These are phyloP conservation scores for Deinandra increscens DNA, from an alignment of 129 eudicot genomes.

Conservation along the genomic window DNA sequence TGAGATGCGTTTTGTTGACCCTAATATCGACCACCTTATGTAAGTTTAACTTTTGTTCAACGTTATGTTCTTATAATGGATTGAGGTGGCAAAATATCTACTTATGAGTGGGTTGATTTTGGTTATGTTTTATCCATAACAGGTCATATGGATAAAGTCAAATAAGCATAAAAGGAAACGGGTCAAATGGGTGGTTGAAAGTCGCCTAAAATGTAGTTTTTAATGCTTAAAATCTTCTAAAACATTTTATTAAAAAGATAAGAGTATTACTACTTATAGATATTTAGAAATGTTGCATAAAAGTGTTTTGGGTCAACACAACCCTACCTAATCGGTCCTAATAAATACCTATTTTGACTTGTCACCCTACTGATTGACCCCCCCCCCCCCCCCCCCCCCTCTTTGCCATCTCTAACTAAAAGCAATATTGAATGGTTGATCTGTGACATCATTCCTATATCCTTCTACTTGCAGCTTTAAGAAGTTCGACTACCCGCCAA, in stretches of 20 bases:
- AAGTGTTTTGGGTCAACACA: too few species aligned
- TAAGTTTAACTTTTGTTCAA: conserved; percentile 32
- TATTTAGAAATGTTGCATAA: too few species aligned
- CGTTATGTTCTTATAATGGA: background rate
- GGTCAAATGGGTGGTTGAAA: background rate
- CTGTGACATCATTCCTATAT: conserved; percentile 3
- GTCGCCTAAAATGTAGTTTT: background rate
- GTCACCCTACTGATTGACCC: too few species aligned
- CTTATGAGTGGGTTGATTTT: background rate
- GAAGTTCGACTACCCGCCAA: conserved; percentile 86
- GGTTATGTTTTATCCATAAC: background rate
- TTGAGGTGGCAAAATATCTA: background rate
- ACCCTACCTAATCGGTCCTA: too few species aligned
- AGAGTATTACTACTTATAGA: background rate
- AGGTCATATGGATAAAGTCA: conserved; percentile 10
- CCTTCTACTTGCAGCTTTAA: conserved; percentile 64
- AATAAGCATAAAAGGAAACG: background rate
- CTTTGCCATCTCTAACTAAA: conserved; percentile 5
- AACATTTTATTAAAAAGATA: background rate
- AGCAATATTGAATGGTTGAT: background rate
- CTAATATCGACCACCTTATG: conserved; percentile 95
- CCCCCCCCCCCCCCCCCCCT: too few species aligned
- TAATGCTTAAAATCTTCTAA: background rate
- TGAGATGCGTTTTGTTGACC: conserved; percentile 94
- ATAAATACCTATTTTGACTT: too few species aligned